Percentiles rank a stretch among this genome's conserved stretches.
Evolutionary conservation across 2,329 filamentous ascomycete genomes (phyloP).

Genomic region (Fusarium concolor): DNA sequence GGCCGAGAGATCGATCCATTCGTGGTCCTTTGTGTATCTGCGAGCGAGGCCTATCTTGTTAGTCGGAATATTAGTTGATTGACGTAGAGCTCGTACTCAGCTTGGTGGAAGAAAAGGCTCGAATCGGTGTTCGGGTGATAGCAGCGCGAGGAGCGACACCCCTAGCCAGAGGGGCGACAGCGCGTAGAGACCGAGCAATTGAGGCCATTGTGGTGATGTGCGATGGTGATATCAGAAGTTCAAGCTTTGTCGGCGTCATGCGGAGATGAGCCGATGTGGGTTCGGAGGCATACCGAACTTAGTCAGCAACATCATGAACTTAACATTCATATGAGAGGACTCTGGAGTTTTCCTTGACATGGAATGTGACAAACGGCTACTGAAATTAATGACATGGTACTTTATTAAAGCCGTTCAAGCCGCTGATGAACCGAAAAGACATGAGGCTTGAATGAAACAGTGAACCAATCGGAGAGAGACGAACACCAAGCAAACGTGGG

Average conservation of each 20-base stretch:
- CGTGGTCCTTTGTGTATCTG: slow-evolving; percentile 96
- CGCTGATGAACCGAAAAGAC: slow-evolving; percentile 3
- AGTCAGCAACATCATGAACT: slow-evolving; percentile 33
- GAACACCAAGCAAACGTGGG: slow-evolving; percentile 1
- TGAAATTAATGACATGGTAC: background rate
- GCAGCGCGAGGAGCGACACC: slow-evolving; percentile 54
- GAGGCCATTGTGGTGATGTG: slow-evolving; percentile 64
- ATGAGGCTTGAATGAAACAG: slow-evolving; percentile 13
- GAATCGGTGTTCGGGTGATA: slow-evolving; percentile 57
- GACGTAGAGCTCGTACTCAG: slow-evolving; percentile 47
- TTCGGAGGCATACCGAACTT: slow-evolving; percentile 34
- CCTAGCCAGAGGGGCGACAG: slow-evolving; percentile 60
- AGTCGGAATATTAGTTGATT: slow-evolving; percentile 7
- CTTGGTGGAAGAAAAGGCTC: slow-evolving; percentile 55
- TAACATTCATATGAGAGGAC: no score
- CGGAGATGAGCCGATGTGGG: slow-evolving; percentile 36
- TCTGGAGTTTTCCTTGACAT: no score
- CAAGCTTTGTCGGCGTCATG: slow-evolving; percentile 37
- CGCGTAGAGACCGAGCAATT: slow-evolving; percentile 67
- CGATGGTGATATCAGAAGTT: slow-evolving; percentile 36
- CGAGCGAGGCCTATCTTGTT: slow-evolving; percentile 69
- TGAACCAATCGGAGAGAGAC: slow-evolving; percentile 18
- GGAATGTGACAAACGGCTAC: background rate
- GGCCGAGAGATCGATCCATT: slow-evolving; percentile 92
- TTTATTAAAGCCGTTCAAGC: background rate